Base-by-base conservation (phyloP, 2,329 filamentous ascomycete species). In the Neonectria ditissima region DNA sequence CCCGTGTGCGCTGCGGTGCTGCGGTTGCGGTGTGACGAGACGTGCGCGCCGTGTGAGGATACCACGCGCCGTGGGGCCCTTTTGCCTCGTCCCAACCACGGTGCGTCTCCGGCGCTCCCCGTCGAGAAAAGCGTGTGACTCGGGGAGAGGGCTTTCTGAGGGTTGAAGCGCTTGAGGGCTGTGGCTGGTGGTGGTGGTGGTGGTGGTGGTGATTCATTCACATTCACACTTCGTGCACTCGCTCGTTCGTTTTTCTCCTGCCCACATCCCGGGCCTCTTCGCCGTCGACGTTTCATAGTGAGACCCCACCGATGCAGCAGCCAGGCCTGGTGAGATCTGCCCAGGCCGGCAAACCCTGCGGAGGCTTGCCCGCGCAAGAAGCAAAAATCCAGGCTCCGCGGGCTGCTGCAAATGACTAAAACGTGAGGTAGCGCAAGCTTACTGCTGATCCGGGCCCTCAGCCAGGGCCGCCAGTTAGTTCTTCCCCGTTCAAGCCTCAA, bases 281-380 rank as follows among this genome's bases (percentile, higher is more conserved):
- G 48, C 60, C 60, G 60, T 62, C 26, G 41, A 58, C 55, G 54
- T 62, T 50, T 48, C 55, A 58, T 62, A 50, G 54, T 48, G 37
- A 61, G 43, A 44, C 22, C 5, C 18, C 39, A 30, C 43, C 24
- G 28, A 30, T 24, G 37, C 45, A 53, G 37, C 45, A 53, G 28
- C 43, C 28, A 50, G 48, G 45, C 47, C 43, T 16, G 60, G 41
- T 20, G 30, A 43, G 54, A 55, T 60, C 57, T 48, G 30, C 47
- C 45, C 37, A 59, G 24, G 24, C 24, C 6, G 6, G 24, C 24
- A 26, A 26, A 26, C 37, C 45, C 18, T 41, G 20, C 47, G 34
- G 34, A 37, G 34, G 34, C 34, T 37, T 37, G n/a, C 14, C 34
- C 34, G 34, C 34, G 34, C 34, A 37, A 37, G 34, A 37, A 37